Evolutionary conservation across 768 basidiomycete species (phyloP), one percentile per base, ranked within the genome.

Genomic region (Termitomyces sp.): DNA sequence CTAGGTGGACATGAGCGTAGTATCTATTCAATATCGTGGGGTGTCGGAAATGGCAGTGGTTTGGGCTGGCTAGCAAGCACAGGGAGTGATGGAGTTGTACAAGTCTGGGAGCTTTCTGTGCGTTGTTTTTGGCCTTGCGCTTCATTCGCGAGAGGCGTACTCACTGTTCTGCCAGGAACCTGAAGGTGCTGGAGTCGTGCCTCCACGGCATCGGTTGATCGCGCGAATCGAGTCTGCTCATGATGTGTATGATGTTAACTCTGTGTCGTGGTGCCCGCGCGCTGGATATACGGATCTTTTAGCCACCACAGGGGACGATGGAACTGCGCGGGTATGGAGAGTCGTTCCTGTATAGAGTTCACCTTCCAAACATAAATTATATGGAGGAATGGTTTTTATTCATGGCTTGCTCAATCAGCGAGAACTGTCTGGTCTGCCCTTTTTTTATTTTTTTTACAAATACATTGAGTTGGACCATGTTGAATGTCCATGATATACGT

Each of bases 231-330:
- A 79, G 17, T 73, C 80, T 11, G 87, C 91, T 1, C 97, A 99
- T 64, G 89, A 82, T 1, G 85, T 92, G 1, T 76, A 82, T 62
- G 97, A 99, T 66, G 80, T 94, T 26, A 98, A 99, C 70, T 75
- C 82, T 11, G 79, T 96, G 21, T 76, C 78, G 2, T 98, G 94
- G 93, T 94, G 91, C 71, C 81, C 86, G 1, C 73, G 87, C 37
- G 66, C 73, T 19, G 88, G 86, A 1, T 77, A 75, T 48, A 77
- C 83, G 58, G 79, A 87, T 59, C 52, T 95, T 3, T 70, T 98
- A 3, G 91, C 89, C 1, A 92, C 88, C 2, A 82, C 86, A 5
- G 94, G 90, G 0, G 96, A 99, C 66, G 96, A 98, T 68, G 90
- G 92, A 8, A 67, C 74, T 31, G 79, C 89, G 14, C 84, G 81